Conservation (phyloP, 768 basidiomycete species). For the Dacryopinax spathularia region DNA sequence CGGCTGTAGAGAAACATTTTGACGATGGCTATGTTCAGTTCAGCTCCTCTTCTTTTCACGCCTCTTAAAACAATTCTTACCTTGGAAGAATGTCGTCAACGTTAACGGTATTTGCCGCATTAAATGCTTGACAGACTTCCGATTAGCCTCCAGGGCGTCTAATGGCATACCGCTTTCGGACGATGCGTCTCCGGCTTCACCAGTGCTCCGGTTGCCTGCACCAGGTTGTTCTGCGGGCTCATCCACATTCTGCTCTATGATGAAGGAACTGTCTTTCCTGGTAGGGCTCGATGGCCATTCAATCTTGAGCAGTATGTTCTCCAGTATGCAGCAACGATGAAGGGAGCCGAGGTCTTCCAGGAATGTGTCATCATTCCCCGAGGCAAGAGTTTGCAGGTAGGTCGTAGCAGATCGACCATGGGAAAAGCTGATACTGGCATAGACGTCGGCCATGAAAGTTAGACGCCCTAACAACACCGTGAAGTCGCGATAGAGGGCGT, state of each 20-base stretch:
- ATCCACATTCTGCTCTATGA: constrained; percentile 1
- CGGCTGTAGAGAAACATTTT: constrained; percentile 68
- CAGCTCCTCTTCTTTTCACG: not conserved
- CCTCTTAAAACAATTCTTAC: constrained; percentile 30
- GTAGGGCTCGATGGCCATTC: constrained; percentile 19
- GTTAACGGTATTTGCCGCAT: constrained; percentile 62
- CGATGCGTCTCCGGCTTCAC: too few relatives aligned
- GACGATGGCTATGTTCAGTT: constrained; percentile 46
- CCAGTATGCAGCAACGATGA: constrained; percentile 73
- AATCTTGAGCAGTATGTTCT: constrained; percentile 64
- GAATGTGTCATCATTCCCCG: constrained; percentile 44
- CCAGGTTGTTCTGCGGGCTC: not conserved
- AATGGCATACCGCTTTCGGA: too few relatives aligned
- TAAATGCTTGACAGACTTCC: constrained; percentile 62
- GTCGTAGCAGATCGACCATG: constrained; percentile 64
- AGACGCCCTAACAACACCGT: constrained; percentile 65
- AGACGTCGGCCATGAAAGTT: constrained; percentile 74
- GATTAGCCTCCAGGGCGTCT: constrained; percentile 45
- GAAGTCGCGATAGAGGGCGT: constrained; percentile 54
- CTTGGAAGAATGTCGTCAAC: constrained; percentile 74
- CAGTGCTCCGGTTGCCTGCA: not conserved
- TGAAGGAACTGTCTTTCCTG: too few relatives aligned
- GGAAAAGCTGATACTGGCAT: constrained; percentile 65
- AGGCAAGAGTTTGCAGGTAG: constrained; percentile 62
- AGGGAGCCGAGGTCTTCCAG: constrained; percentile 60